Percentiles rank a stretch among this genome's conserved stretches.
These are phyloP conservation scores for Solanum virginianum DNA, from an alignment of 257 asterid species.

Conservation along the genomic window DNA sequence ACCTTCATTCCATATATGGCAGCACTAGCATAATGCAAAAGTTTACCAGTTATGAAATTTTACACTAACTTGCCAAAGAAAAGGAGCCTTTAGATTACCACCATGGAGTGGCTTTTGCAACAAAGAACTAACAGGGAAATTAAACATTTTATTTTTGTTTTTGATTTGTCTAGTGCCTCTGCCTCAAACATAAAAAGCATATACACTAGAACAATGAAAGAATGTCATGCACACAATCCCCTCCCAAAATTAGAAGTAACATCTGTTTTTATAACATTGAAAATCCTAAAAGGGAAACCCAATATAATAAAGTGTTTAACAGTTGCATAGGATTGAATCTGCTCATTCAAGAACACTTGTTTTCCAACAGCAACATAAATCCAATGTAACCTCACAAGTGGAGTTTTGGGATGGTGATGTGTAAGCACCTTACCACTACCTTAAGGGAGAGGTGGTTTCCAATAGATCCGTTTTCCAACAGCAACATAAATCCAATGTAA, in stretches of 20 bases:
- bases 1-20: neutral
- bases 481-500: neutral
- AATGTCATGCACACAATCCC: neutral
- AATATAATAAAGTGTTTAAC: neutral
- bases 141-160: neutral
- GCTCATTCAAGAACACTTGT: neutral
- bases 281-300: neutral
- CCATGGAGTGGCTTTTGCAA: neutral
- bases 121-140: neutral
- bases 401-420: neutral
- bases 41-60: neutral
- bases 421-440: neutral
- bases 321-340: neutral
- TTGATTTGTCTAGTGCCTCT: neutral
- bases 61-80: neutral
- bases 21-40: neutral
- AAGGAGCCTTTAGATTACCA: neutral
- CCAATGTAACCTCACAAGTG: neutral
- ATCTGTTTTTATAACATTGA: neutral
- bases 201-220: neutral
- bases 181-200: neutral
- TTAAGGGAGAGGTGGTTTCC: neutral
- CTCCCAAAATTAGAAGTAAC: neutral
- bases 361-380: neutral
- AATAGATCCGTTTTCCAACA: neutral